A percentile compares a stretch with the other conserved stretches of the same genome.
Conservation (phyloP, 2,329 filamentous ascomycete species). For the Madurella mycetomatis region DNA sequence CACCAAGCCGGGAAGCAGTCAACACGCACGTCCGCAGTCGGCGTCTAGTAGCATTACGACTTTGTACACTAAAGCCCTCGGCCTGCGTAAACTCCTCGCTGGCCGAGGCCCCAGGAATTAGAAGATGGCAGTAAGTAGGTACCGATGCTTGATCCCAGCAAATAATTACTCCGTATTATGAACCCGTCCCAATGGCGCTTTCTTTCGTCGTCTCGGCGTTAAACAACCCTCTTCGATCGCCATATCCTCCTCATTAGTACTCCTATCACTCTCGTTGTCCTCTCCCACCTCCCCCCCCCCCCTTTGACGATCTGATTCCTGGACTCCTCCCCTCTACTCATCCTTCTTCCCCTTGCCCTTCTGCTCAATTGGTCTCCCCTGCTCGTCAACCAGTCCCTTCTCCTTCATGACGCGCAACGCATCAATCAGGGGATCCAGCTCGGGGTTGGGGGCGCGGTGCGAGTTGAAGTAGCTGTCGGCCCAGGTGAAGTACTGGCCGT, state of each 20-base stretch:
- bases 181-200: no score
- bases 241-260: background rate
- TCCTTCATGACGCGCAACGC: conserved; percentile 41
- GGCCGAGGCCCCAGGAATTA: no score
- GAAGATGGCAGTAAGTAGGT: no score
- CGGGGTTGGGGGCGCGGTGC: conserved; percentile 40
- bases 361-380: conserved; percentile 35
- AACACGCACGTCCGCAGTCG: no score
- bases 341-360: conserved; percentile 23
- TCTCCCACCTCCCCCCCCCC: background rate
- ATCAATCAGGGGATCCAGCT: conserved; percentile 42
- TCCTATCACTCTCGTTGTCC: background rate
- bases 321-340: background rate
- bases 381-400: conserved; percentile 42
- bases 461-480: conserved; percentile 43
- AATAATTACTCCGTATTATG: no score
- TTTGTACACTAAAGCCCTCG: conserved; percentile 4
- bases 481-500: conserved; percentile 48
- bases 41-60: conserved; percentile 2
- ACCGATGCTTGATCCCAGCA: no score
- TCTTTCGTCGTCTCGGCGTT: no score
- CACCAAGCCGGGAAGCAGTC: no score
- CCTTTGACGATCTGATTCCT: background rate
- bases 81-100: no score
- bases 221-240: no score